A percentile compares a stretch with the other conserved stretches of the same genome.
Conservation (phyloP, 306 rosid species). For the Vicia sativa region DNA sequence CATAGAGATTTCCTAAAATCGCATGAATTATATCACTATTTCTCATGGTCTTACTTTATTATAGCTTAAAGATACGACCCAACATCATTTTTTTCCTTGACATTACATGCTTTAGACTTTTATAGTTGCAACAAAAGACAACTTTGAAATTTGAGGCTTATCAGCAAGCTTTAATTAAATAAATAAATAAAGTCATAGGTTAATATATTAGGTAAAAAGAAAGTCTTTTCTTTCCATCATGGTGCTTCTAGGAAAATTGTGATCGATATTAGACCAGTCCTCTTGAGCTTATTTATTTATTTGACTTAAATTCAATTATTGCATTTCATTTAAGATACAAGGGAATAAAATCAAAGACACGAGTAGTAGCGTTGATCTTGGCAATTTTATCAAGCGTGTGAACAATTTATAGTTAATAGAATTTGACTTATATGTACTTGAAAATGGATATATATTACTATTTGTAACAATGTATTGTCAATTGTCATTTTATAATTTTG, state of each 20-base stretch:
- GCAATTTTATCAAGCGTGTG: conserved; percentile 4
- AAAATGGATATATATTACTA: too few species aligned
- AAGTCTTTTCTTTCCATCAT: not conserved
- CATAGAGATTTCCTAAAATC: conserved; percentile 16
- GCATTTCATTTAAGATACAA: not conserved
- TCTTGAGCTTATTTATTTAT: not conserved
- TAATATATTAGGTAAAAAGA: not conserved
- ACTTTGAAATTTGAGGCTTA: conserved; percentile 31
- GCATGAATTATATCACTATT: conserved; percentile 10
- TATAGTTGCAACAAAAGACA: conserved; percentile 7
- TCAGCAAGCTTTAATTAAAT: not conserved
- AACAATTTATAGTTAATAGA: not conserved
- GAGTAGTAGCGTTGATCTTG: not conserved
- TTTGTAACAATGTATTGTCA: too few species aligned
- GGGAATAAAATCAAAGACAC: not conserved
- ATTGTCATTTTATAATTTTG: too few species aligned
- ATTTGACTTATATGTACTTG: too few species aligned
- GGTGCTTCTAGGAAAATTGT: not conserved
- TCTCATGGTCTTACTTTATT: conserved; percentile 10
- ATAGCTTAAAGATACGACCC: conserved; percentile 2
- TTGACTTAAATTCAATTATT: not conserved
- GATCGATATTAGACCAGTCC: not conserved
- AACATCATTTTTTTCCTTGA: not conserved
- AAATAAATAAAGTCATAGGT: conserved; percentile 16
- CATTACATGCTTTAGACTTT: conserved; percentile 39